phyloP scores from a whole-genome alignment of 768 basidiomycete species.

The Pisolithus tinctorius region DNA sequence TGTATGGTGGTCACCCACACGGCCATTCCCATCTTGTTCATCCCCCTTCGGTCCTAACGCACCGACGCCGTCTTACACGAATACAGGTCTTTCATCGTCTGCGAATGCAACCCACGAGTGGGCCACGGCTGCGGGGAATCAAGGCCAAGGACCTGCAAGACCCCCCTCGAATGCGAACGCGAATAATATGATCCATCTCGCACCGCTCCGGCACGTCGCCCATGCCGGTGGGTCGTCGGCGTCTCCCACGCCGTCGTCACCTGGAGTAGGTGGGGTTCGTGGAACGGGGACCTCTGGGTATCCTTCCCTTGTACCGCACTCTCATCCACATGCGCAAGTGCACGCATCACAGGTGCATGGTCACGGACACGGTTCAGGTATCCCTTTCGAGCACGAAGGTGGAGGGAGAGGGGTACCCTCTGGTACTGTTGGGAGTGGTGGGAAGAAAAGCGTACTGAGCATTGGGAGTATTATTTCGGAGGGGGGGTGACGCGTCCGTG shows the following conservation, averaged over 20 bases:
- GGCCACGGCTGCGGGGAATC: too few species aligned
- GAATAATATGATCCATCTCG: slow-evolving; percentile 30
- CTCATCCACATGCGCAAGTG: slow-evolving; percentile 20
- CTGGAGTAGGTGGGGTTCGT: slow-evolving; percentile 3
- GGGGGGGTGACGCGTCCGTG: slow-evolving; percentile 8
- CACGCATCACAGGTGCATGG: slow-evolving; percentile 17
- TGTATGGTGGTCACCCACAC: too few species aligned
- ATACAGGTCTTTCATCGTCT: too few species aligned
- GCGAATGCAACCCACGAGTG: too few species aligned
- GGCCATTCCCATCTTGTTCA: too few species aligned
- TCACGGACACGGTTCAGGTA: too few species aligned
- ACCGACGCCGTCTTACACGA: too few species aligned
- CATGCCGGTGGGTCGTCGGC: slow-evolving; percentile 12
- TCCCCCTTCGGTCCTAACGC: too few species aligned
- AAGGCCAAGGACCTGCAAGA: too few species aligned
- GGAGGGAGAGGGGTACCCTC: slow-evolving; percentile 3
- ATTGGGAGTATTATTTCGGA: slow-evolving; percentile 69
- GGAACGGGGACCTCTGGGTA: slow-evolving; percentile 10
- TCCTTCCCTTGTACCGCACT: slow-evolving; percentile 22
- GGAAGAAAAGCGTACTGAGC: slow-evolving; percentile 63
- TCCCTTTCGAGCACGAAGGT: too few species aligned
- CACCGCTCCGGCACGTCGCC: slow-evolving; percentile 23
- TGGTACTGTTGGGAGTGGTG: neutral
- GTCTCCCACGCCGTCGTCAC: slow-evolving; percentile 23
- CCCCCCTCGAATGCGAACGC: neutral